These are phyloP conservation scores for Talaromyces sp. DNA, from an alignment of 2,329 filamentous ascomycete genomes.

Conservation along the genomic window DNA sequence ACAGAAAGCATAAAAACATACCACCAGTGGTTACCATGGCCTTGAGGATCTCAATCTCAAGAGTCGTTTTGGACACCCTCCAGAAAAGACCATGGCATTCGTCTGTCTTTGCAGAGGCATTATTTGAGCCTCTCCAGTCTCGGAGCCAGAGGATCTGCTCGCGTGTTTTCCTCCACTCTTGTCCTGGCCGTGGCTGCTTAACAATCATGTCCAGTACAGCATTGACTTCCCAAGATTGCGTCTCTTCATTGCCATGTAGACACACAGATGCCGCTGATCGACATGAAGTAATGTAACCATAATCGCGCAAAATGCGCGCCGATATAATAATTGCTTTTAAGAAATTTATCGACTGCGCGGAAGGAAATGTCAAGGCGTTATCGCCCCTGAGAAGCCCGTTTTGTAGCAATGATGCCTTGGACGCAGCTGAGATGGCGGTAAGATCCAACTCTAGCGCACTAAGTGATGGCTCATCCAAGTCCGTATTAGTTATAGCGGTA, in stretches of 20 bases:
- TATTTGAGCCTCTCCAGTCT: constrained; percentile 47
- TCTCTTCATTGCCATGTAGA: constrained; percentile 48
- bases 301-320: constrained; percentile 33
- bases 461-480: constrained; percentile 20
- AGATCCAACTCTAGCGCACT: constrained; percentile 29
- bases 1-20: constrained; percentile 17
- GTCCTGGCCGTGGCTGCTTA: constrained; percentile 40
- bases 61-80: constrained; percentile 42
- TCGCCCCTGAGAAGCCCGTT: constrained; percentile 35
- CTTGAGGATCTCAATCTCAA: constrained; percentile 56
- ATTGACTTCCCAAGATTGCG: constrained; percentile 50
- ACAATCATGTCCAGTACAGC: constrained; percentile 48
- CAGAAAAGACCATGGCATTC: constrained; percentile 45
- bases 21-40: constrained; percentile 48
- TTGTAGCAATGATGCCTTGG: constrained; percentile 38
- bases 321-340: constrained; percentile 39
- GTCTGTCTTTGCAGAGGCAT: constrained; percentile 21
- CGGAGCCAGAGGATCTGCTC: constrained; percentile 56
- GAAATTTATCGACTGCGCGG: constrained; percentile 35
- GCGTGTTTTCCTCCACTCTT: constrained; percentile 47
- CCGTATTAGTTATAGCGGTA: constrained; percentile 33
- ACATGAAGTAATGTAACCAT: constrained; percentile 35
- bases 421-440: constrained; percentile 31
- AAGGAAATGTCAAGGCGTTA: constrained; percentile 41
- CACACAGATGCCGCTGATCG: constrained; percentile 44